Percentiles rank a stretch among this genome's conserved stretches.
These are phyloP conservation scores for Silene coronaria DNA, from an alignment of 179 eudicot species.

Conservation along the genomic window DNA sequence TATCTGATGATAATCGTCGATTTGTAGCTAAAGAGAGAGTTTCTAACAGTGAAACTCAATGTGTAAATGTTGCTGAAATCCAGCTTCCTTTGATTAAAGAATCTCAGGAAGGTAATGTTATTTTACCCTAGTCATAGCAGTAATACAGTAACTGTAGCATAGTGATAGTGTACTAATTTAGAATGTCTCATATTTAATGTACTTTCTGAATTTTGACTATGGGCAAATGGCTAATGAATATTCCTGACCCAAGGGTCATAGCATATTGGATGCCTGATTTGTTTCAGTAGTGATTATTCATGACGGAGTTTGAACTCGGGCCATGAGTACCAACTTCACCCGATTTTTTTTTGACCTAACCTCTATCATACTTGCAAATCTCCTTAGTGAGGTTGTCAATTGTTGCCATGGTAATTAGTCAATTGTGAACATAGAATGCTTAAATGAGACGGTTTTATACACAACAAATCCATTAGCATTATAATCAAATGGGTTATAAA, in stretches of 20 bases:
- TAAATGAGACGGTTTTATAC: no score
- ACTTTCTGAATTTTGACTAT: not conserved
- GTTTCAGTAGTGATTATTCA: not conserved
- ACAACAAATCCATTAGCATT: no score
- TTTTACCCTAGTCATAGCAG: conserved; percentile 18
- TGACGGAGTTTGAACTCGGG: no score
- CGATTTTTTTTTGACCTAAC: no score
- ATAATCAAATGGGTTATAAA: no score
- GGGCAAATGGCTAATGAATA: no score
- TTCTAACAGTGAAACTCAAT: conserved; percentile 14
- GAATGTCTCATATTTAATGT: not conserved
- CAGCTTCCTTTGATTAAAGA: conserved; percentile 25
- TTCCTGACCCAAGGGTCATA: no score
- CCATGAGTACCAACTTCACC: not conserved
- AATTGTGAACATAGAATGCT: no score
- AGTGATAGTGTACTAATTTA: not conserved
- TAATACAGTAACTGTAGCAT: not conserved
- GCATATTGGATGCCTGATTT: not conserved
- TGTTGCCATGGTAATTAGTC: no score
- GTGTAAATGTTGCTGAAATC: conserved; percentile 24
- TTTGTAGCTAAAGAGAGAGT: conserved; percentile 15
- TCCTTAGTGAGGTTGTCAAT: no score
- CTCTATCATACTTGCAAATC: no score
- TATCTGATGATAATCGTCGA: conserved; percentile 14
- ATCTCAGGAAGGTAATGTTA: conserved; percentile 31